These are phyloP conservation scores for Austroboletus novae-zelandiae DNA, from an alignment of 1,284 basidiomycete genomes.

Conservation along the genomic window DNA sequence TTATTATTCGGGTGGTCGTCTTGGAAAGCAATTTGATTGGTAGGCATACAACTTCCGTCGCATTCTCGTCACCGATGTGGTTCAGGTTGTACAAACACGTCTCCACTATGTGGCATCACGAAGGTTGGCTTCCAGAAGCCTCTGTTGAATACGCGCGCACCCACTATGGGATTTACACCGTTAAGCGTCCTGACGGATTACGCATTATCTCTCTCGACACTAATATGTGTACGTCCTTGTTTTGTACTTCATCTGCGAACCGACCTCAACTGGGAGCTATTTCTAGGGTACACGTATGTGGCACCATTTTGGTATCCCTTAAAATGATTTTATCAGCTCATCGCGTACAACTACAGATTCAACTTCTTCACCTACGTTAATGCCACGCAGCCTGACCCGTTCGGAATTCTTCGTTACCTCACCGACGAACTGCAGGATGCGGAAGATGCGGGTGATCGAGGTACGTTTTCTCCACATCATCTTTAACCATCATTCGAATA, in stretches of 20 bases:
- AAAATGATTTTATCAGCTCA: background rate
- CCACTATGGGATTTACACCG: constrained; percentile 73
- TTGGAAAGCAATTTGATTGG: constrained; percentile 66
- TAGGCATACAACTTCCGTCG: constrained; percentile 21
- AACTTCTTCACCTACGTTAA: constrained; percentile 80
- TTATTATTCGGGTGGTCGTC: constrained; percentile 47
- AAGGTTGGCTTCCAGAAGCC: constrained; percentile 65
- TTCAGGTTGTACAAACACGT: constrained; percentile 73
- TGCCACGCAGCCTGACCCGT: constrained; percentile 66
- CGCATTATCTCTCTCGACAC: constrained; percentile 77
- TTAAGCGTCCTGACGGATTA: constrained; percentile 62
- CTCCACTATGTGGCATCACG: constrained; percentile 62
- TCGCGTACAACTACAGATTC: constrained; percentile 33
- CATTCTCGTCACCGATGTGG: background rate
- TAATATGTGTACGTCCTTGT: constrained; percentile 51
- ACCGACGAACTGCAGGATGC: constrained; percentile 77
- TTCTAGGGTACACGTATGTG: constrained; percentile 36
- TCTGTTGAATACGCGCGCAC: constrained; percentile 57
- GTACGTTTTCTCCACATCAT: constrained; percentile 29
- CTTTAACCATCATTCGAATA: background rate
- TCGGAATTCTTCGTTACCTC: constrained; percentile 72
- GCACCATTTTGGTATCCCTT: background rate
- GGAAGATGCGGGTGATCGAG: constrained; percentile 65
- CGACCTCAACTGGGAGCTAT: background rate
- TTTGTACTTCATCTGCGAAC: background rate